Percentiles rank a stretch among this genome's conserved stretches.
Evolutionary conservation across 306 rosid species (phyloP).

Genomic region (Begonia fuchsioides): DNA sequence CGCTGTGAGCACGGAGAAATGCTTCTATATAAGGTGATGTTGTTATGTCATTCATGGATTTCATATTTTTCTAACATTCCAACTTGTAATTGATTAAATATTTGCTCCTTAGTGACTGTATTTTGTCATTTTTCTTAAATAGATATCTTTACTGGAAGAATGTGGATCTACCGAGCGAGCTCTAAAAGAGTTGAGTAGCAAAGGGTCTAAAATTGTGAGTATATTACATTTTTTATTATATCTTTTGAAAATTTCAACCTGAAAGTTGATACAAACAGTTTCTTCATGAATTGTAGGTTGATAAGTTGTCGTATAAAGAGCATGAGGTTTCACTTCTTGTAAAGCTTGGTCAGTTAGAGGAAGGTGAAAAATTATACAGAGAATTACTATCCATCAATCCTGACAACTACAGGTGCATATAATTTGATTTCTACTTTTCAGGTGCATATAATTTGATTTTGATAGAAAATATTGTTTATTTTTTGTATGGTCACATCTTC

Average conservation of each 20-base stretch:
- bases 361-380: slow-evolving; percentile 50
- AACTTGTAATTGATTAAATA: too few species aligned
- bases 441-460: too few species aligned
- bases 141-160: slow-evolving; percentile 85
- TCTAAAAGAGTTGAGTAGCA: slow-evolving; percentile 67
- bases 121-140: slow-evolving; percentile 3
- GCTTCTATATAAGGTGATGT: slow-evolving; percentile 80
- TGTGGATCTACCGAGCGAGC: slow-evolving; percentile 68
- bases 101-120: too few species aligned
- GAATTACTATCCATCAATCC: slow-evolving; percentile 78
- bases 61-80: too few species aligned
- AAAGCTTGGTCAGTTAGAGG: slow-evolving; percentile 69
- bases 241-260: too few species aligned
- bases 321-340: slow-evolving; percentile 83
- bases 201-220: slow-evolving; percentile 67
- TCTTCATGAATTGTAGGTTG: slow-evolving; percentile 42
- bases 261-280: slow-evolving; percentile 5
- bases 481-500: too few species aligned
- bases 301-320: slow-evolving; percentile 65
- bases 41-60: background rate
- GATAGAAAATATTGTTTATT: too few species aligned
- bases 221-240: too few species aligned
- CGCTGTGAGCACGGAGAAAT: slow-evolving; percentile 98
- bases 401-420: slow-evolving; percentile 71
- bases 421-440: too few species aligned